phyloP scores from a whole-genome alignment of 2,329 filamentous ascomycete genomes.

The Aspergillus vadensis region DNA sequence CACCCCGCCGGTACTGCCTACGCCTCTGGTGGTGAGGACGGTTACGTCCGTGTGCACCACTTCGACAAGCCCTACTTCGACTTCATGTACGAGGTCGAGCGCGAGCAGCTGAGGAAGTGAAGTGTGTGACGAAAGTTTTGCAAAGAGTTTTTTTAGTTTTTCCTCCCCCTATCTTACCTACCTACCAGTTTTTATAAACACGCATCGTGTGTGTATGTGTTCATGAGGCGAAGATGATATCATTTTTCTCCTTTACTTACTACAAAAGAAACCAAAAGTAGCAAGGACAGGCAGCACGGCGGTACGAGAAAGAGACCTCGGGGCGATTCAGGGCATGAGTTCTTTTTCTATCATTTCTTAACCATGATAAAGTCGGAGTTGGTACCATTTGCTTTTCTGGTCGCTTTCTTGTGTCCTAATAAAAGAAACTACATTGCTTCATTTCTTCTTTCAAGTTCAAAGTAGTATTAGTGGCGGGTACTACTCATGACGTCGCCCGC shows the following conservation, averaged over 20 bases:
- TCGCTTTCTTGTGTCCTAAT: conserved; percentile 36
- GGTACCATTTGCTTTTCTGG: conserved; percentile 35
- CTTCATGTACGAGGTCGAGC: conserved; percentile 97
- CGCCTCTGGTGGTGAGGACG: conserved; percentile 94
- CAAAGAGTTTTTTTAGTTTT: conserved; percentile 13
- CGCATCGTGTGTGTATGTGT: conserved; percentile 37
- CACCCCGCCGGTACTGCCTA: conserved; percentile 91
- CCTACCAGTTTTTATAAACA: conserved; percentile 20
- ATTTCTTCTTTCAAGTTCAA: conserved; percentile 12
- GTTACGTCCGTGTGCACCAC: conserved; percentile 96
- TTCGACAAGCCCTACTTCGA: conserved; percentile 99
- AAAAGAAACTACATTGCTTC: conserved; percentile 36
- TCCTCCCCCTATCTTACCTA: too few relatives aligned
- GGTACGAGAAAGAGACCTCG: conserved; percentile 33
- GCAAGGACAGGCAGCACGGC: conserved; percentile 27
- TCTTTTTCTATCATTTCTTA: conserved; percentile 37
- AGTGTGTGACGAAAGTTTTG: conserved; percentile 18
- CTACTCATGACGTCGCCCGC: too few relatives aligned
- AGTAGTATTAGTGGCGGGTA: not conserved
- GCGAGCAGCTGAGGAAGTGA: conserved; percentile 63
- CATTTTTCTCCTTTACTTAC: conserved; percentile 8
- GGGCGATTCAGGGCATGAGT: conserved; percentile 37
- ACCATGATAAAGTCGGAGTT: conserved; percentile 43
- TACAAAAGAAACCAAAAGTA: conserved; percentile 20
- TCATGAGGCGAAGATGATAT: conserved; percentile 37